Evolutionary conservation across 805 yeast genomes (phyloP), one percentile per base, ranked within the genome.

Genomic region (Debaryomyces castellii): DNA sequence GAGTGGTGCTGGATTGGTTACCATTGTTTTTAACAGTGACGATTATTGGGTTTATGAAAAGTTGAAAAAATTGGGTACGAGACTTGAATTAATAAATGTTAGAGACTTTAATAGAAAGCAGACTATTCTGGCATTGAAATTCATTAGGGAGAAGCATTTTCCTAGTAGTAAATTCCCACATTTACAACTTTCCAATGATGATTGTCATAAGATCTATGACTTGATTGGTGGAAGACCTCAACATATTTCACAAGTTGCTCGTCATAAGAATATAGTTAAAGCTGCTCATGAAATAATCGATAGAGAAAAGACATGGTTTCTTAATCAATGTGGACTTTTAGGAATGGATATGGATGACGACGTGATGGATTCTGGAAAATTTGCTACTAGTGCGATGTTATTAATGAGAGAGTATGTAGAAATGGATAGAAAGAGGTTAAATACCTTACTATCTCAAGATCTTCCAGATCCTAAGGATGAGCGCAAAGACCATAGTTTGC

Each of bases 41-140:
- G 96, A 88, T 56, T 88, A 88, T 63, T 88, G 96, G 96, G 76
- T 88, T 1, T 88, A 86, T 60, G 94, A 87, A 54, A 78, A 89
- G 45, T 68, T 88, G 51, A 85, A 84, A 55, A 75, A 75, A 44
- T 67, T 85, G 16, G 88, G 90, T 0, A 88, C 96, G 0, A 73
- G 92, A 27, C 63, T 88, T 38, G 94, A 88, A 44, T 81, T 87
- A 18, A 68, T 88, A 43, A 82, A 85, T 48, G 84, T 87, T 30
- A 71, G 80, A 40, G 88, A 87, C 57, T 76, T 88, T 47, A 67
- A 69, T 32, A 66, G 88, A 16, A 38, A 41, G 0, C 83, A 86
- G 48, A 73, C 90, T 1, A 59, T 82, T 5, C 71, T 68, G 27
- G 84, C 87, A 0, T 61, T 87, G 40, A 67, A 67, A 41, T 71